Base-by-base conservation (phyloP, 2,329 filamentous ascomycete genomes). In the Penicillium brevicompactum region DNA sequence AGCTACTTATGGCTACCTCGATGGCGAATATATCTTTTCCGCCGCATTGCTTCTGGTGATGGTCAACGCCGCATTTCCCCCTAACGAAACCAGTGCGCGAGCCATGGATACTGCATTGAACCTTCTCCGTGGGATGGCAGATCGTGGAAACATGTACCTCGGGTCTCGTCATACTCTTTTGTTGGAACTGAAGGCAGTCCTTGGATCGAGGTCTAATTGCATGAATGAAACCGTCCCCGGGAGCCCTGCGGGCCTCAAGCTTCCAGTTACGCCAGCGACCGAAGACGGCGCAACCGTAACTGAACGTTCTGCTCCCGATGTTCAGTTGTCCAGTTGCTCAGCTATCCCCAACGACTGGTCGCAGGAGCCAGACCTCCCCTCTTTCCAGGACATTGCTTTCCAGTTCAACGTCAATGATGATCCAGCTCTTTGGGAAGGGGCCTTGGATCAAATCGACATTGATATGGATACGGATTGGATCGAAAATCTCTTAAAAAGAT, bases 1-100 rank as follows among this genome's bases (percentile, higher is more conserved):
- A 76, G 80, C 82, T 18, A 84, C 81, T 0, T 84, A 82, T 60
- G 82, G 82, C 22, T 84, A 82, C 63, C 81, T 84, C 72, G 82
- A 84, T 55, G 78, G 80, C 14, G 82, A 84, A 56, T 82, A 84
- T 60, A 76, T 78, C 22, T 83, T 84, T 60, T 82, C 79, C 0
- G 80, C 82, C 1, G 77, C 80, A 10, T 76, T 84, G 10, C 74
- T 84, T 2, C 74, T 84, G 5, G 78, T 84, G 22, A 82, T 84
- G 77, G 78, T 82, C 18, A 82, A 81, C 63, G 76, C 78, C 9
- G 77, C 81, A 1, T 83, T 84, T 53, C 81, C 81, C 0, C 65
- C 70, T 27, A 75, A 78, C 48, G 63, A 74, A 6, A 65, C 69
- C 21, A 80, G 79, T 60, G 70, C 68, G 2, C 60, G 67, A 7